Evolutionary conservation across 108 stramenopile genomes (phyloP).

Genomic region (Skeletonema costatum): DNA sequence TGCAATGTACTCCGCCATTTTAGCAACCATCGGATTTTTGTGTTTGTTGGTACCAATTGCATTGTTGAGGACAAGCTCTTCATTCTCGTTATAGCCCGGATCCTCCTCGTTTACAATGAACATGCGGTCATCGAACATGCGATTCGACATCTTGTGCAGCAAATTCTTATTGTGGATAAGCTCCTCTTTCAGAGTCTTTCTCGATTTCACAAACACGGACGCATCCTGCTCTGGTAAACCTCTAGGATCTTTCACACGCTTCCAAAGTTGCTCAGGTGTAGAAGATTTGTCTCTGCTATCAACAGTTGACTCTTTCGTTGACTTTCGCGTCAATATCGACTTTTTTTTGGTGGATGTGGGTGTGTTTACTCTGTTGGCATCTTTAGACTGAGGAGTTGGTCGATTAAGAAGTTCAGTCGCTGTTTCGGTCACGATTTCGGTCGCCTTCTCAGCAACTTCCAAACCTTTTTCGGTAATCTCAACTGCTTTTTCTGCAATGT

Average conservation of each 20-base stretch:
- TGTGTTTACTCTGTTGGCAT: neutral
- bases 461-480: neutral
- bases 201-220: conserved; percentile 18
- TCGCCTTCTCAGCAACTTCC: neutral
- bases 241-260: conserved; percentile 28
- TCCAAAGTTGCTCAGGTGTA: conserved; percentile 17
- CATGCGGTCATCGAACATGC: conserved; percentile 34
- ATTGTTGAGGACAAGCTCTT: conserved; percentile 7
- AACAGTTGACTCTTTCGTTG: neutral
- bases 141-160: conserved; percentile 22
- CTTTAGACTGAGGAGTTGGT: neutral
- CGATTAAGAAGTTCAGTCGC: neutral
- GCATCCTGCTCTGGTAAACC: conserved; percentile 41
- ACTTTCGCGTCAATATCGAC: too few species aligned
- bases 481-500: neutral
- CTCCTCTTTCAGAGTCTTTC: conserved; percentile 26
- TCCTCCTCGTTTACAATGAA: conserved; percentile 24
- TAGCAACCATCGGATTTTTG: conserved; percentile 29
- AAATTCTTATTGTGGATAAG: conserved; percentile 25
- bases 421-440: neutral
- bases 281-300: neutral
- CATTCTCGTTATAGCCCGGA: conserved; percentile 4
- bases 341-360: neutral
- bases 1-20: conserved; percentile 22
- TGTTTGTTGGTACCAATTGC: conserved; percentile 30